A percentile compares a stretch with the other conserved stretches of the same genome.
These are phyloP conservation scores for Plasmodium vinckei DNA, from an alignment of 169 alveolate species.

Conservation along the genomic window DNA sequence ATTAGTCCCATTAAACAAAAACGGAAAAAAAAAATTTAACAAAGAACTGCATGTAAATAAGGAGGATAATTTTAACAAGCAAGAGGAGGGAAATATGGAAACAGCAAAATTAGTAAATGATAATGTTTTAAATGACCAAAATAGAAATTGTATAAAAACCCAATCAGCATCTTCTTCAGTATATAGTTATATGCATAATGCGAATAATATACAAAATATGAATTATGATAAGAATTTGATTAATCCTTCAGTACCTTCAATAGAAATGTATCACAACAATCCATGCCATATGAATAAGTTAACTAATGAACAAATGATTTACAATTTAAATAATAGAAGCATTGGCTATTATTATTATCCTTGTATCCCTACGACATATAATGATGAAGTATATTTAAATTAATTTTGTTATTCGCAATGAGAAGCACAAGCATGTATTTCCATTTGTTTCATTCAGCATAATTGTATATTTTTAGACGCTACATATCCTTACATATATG, in stretches of 20 bases:
- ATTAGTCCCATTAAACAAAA: constrained; percentile 18
- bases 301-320: constrained; percentile 51
- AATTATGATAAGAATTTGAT: constrained; percentile 40
- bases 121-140: constrained; percentile 1
- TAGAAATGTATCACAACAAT: constrained; percentile 53
- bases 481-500: not conserved
- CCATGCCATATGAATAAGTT: constrained; percentile 47
- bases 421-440: not conserved
- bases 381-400: constrained; percentile 56
- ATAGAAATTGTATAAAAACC: constrained; percentile 12
- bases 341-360: constrained; percentile 66
- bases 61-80: not conserved
- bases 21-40: constrained; percentile 15
- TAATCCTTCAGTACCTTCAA: constrained; percentile 38
- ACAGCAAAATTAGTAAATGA: not conserved
- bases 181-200: constrained; percentile 47
- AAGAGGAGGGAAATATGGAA: constrained; percentile 1
- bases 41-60: constrained; percentile 3
- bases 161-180: constrained; percentile 38
- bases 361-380: constrained; percentile 8
- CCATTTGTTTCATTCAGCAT: not conserved
- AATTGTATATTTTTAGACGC: not conserved
- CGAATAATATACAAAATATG: constrained; percentile 32
- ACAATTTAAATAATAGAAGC: constrained; percentile 48
- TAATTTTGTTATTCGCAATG: not conserved